Conservation (phyloP, 2,329 filamentous ascomycete species). For the Elsinoe necatrix region DNA sequence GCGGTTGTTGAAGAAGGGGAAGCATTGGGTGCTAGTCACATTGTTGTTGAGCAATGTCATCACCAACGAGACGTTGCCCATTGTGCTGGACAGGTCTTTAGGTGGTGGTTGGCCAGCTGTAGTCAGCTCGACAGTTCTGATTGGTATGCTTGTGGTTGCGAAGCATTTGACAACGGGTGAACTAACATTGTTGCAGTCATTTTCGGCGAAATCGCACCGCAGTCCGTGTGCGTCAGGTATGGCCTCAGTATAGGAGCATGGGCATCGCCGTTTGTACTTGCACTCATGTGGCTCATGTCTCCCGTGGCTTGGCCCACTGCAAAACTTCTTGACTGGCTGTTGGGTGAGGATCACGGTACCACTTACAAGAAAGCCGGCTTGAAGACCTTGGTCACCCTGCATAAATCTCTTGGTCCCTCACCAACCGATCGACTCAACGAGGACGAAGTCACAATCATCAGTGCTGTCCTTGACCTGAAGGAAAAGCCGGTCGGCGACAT, state of each 20-base stretch:
- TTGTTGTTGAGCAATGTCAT: constrained; percentile 92
- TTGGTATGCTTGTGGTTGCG: constrained; percentile 53
- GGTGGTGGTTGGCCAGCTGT: constrained; percentile 93
- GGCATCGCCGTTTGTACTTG: constrained; percentile 80
- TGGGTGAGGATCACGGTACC: constrained; percentile 91
- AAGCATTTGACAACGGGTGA: not conserved
- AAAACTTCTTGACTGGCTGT: constrained; percentile 84
- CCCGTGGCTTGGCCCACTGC: constrained; percentile 91
- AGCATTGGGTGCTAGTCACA: constrained; percentile 97
- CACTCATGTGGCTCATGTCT: constrained; percentile 84
- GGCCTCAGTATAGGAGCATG: constrained; percentile 89
- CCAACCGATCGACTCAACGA: constrained; percentile 82
- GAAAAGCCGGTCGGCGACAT: constrained; percentile 90
- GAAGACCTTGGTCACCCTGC: constrained; percentile 90
- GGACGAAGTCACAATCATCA: constrained; percentile 98
- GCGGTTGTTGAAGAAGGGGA: constrained; percentile 71
- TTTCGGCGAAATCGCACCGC: constrained; percentile 92
- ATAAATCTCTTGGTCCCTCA: constrained; percentile 80
- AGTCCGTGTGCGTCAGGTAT: constrained; percentile 93
- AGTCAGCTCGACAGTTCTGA: constrained; percentile 83
- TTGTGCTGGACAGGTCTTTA: constrained; percentile 86
- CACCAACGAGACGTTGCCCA: constrained; percentile 92
- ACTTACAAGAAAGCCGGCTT: constrained; percentile 97
- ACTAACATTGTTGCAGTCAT: constrained; percentile 57
- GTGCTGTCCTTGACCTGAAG: constrained; percentile 89